These are phyloP conservation scores for Alternaria gaisen DNA, from an alignment of 2,329 filamentous ascomycete genomes.

Conservation along the genomic window DNA sequence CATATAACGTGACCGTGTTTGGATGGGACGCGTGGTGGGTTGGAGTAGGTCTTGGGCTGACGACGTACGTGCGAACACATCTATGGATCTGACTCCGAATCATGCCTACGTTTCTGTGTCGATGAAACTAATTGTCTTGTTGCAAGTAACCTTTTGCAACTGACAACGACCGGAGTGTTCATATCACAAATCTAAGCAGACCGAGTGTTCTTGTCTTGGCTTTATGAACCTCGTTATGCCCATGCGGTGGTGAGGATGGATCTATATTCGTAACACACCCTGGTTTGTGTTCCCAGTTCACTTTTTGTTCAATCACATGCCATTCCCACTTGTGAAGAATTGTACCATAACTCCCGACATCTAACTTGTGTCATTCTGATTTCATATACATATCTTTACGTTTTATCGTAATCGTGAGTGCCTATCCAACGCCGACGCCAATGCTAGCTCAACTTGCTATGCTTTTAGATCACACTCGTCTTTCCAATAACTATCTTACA, in stretches of 20 bases:
- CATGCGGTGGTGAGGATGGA: background rate
- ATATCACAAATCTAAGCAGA: background rate
- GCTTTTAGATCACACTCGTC: background rate
- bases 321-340: background rate
- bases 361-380: background rate
- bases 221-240: background rate
- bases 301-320: background rate
- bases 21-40: background rate
- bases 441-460: background rate
- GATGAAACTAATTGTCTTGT: background rate
- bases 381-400: background rate
- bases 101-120: background rate
- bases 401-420: background rate
- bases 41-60: background rate
- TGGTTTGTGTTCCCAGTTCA: background rate
- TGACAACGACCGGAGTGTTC: too few relatives aligned
- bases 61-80: background rate
- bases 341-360: background rate
- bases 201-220: background rate
- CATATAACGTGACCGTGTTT: background rate
- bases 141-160: background rate
- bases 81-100: background rate
- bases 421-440: slow-evolving; percentile 1
- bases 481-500: slow-evolving; percentile 22
- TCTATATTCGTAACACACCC: background rate